phyloP scores from a whole-genome alignment of 2,329 filamentous ascomycete genomes.

The Teratosphaeriaceae sp. region DNA sequence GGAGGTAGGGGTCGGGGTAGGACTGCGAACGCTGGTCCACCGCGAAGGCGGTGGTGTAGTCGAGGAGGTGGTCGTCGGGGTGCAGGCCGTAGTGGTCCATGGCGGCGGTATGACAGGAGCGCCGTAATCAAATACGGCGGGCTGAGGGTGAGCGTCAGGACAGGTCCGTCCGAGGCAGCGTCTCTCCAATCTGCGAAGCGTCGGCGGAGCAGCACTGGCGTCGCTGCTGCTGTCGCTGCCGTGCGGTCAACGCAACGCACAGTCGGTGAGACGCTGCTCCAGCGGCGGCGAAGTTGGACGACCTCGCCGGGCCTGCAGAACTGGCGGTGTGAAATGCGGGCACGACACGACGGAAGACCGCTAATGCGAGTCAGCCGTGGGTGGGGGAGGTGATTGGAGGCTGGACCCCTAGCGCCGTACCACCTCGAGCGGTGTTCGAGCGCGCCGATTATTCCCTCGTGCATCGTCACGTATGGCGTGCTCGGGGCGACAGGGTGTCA shows the following conservation, averaged over 20 bases:
- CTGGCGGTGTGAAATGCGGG: not conserved
- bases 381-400: no score
- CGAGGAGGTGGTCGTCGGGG: not conserved
- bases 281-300: not conserved
- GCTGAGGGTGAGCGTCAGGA: not conserved
- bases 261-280: not conserved
- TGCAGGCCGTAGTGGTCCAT: not conserved
- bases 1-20: conserved; percentile 20
- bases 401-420: no score
- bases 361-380: not conserved
- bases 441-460: no score
- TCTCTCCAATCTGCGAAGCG: not conserved
- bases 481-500: not conserved
- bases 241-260: not conserved
- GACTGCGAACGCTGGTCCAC: conserved; percentile 24
- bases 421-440: no score
- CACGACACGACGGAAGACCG: not conserved
- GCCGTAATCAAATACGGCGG: not conserved
- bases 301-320: not conserved
- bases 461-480: not conserved
- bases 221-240: not conserved
- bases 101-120: not conserved
- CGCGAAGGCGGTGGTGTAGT: not conserved
- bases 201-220: not conserved
- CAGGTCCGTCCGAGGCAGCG: not conserved